Evolutionary conservation across 345 rosid species (phyloP).

Genomic region (Aquilaria sinensis): DNA sequence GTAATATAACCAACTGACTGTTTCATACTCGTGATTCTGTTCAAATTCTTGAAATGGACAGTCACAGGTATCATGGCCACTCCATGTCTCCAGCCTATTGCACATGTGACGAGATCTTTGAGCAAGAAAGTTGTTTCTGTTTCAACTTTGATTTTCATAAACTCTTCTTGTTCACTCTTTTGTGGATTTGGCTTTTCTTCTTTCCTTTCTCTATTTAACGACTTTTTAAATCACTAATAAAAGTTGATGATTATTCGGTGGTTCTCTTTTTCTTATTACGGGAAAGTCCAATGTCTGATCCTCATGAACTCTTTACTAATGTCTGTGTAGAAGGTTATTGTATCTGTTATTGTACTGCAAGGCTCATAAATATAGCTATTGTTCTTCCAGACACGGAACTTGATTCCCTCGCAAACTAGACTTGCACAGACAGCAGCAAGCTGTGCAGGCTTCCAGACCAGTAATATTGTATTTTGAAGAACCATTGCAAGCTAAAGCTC

Average conservation of each 20-base stretch:
- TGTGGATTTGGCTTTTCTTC: conserved; percentile 4
- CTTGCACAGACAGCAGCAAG: conserved; percentile 80
- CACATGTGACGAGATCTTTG: conserved; percentile 90
- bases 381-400: conserved; percentile 51
- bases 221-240: neutral
- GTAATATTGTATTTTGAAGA: conserved; percentile 58
- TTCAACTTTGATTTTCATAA: neutral
- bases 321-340: conserved; percentile 76
- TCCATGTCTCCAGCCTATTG: conserved; percentile 99
- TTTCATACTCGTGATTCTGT: conserved; percentile 14
- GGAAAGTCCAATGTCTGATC: conserved; percentile 95
- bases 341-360: conserved; percentile 40
- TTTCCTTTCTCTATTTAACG: neutral
- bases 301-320: conserved; percentile 77
- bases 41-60: conserved; percentile 99
- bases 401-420: conserved; percentile 59
- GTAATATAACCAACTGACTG: too few relatives aligned
- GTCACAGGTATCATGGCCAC: conserved; percentile 97
- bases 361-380: conserved; percentile 69
- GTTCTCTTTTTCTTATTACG: conserved; percentile 24
- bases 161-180: neutral
- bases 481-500: conserved; percentile 97
- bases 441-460: conserved; percentile 69
- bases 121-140: conserved; percentile 32
- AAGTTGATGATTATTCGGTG: neutral